Percentiles rank a stretch among this genome's conserved stretches.
Conservation (phyloP, 139 green algal species). For the Picochlorum costavermella region DNA sequence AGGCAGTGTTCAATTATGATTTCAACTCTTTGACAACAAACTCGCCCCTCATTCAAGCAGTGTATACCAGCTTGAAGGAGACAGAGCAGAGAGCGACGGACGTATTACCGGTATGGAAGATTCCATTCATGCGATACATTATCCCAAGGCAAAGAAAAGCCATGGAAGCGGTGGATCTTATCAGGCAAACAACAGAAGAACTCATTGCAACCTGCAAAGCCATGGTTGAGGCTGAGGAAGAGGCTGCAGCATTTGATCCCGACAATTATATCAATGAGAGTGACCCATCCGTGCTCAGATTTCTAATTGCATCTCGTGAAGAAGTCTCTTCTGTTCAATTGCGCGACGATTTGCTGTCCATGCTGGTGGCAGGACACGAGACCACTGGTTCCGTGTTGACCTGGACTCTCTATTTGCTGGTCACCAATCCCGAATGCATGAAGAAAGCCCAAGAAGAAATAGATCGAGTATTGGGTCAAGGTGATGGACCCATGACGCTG, state of each 20-base stretch:
- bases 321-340: constrained; percentile 80
- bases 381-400: constrained; percentile 96
- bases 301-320: constrained; percentile 89
- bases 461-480: constrained; percentile 67
- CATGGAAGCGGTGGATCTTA: constrained; percentile 76
- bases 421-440: constrained; percentile 74
- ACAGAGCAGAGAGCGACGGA: constrained; percentile 93
- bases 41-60: constrained; percentile 80
- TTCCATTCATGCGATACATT: constrained; percentile 48
- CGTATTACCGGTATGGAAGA: constrained; percentile 92
- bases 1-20: constrained; percentile 98
- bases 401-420: constrained; percentile 94
- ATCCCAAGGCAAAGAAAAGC: constrained; percentile 65
- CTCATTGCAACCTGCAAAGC: constrained; percentile 80
- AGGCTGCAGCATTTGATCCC: constrained; percentile 34
- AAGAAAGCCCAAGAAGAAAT: constrained; percentile 79
- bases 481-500: constrained; percentile 37
- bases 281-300: constrained; percentile 91
- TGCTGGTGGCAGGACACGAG: constrained; percentile 98
- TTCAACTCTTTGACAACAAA: constrained; percentile 84
- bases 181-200: constrained; percentile 77
- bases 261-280: constrained; percentile 79
- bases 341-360: constrained; percentile 95
- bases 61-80: constrained; percentile 98
- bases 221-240: constrained; percentile 90